A percentile compares a stretch with the other conserved stretches of the same genome.
These are phyloP conservation scores for Dendrobium catenatum DNA, from an alignment of 106 monocot species.

Conservation along the genomic window DNA sequence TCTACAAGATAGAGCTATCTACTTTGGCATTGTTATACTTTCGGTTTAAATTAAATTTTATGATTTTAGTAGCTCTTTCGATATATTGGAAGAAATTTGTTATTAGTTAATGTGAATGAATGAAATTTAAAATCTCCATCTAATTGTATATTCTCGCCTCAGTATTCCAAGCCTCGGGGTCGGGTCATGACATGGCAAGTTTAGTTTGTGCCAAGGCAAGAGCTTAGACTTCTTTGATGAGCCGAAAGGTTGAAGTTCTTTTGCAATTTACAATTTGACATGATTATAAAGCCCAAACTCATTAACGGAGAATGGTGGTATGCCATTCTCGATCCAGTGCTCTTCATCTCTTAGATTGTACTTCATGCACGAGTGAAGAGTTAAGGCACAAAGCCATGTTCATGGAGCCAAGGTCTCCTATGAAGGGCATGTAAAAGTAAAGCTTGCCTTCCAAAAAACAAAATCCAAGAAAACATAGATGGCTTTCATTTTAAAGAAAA, in stretches of 20 bases:
- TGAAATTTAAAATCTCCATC: too few relatives aligned
- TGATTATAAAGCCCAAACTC: not conserved
- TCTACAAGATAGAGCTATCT: too few relatives aligned
- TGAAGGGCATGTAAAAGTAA: not conserved
- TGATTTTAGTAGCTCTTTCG: too few relatives aligned
- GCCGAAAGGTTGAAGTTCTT: not conserved
- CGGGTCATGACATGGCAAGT: not conserved
- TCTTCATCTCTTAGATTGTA: not conserved
- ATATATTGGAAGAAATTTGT: too few relatives aligned
- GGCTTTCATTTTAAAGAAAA: slow-evolving; percentile 1
- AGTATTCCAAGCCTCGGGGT: too few relatives aligned
- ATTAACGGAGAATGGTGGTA: not conserved
- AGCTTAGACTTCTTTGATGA: not conserved
- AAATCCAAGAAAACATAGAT: not conserved
- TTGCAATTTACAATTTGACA: not conserved
- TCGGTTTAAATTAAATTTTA: too few relatives aligned
- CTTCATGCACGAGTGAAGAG: not conserved
- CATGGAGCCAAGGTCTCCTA: not conserved
- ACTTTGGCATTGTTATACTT: too few relatives aligned
- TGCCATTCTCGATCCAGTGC: not conserved
- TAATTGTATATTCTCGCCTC: too few relatives aligned
- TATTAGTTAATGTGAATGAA: too few relatives aligned
- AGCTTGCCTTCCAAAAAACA: not conserved
- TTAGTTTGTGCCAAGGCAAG: not conserved
- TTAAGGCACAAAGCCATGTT: not conserved